phyloP scores from a whole-genome alignment of 73 alveolate species.

The Blepharisma japonicum region DNA sequence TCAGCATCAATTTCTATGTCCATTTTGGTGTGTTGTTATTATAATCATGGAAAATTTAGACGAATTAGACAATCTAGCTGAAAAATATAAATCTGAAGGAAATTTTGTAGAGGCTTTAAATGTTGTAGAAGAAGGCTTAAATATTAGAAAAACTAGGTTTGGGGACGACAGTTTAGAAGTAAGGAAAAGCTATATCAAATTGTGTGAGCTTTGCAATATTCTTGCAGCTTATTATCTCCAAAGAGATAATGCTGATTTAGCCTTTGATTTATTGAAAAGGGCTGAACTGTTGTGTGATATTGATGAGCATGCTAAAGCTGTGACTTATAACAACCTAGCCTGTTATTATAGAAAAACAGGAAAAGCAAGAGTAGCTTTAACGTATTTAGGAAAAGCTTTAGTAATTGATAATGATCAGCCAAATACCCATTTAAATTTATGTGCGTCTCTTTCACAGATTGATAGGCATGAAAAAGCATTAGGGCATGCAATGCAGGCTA shows the following conservation, averaged over 20 bases:
- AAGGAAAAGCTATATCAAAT: conserved; percentile 50
- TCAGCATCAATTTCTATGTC: too few relatives aligned
- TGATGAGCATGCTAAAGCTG: conserved; percentile 61
- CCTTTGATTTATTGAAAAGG: conserved; percentile 74
- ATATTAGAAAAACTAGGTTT: conserved; percentile 49
- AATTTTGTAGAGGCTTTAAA: conserved; percentile 58
- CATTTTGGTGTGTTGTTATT: too few relatives aligned
- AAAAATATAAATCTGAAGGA: conserved; percentile 36
- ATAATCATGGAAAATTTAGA: too few relatives aligned
- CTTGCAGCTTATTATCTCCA: conserved; percentile 73
- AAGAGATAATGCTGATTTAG: conserved; percentile 74
- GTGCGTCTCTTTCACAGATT: conserved; percentile 75
- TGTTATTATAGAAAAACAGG: conserved; percentile 75
- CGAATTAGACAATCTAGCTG: too few relatives aligned
- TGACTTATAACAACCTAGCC: conserved; percentile 82
- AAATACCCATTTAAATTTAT: conserved; percentile 81
- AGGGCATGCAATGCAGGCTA: conserved; percentile 60
- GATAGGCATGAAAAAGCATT: conserved; percentile 77
- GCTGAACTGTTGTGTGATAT: conserved; percentile 72
- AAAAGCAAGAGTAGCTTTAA: conserved; percentile 66
- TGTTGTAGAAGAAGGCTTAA: conserved; percentile 63
- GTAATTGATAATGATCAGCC: conserved; percentile 60
- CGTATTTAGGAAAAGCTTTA: conserved; percentile 71
- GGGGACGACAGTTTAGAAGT: conserved; percentile 77
- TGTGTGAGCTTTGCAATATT: conserved; percentile 80